Percentiles rank a stretch among this genome's conserved stretches.
These are phyloP conservation scores for Heterobasidion occidentale DNA, from an alignment of 1,284 basidiomycete species.

Conservation along the genomic window DNA sequence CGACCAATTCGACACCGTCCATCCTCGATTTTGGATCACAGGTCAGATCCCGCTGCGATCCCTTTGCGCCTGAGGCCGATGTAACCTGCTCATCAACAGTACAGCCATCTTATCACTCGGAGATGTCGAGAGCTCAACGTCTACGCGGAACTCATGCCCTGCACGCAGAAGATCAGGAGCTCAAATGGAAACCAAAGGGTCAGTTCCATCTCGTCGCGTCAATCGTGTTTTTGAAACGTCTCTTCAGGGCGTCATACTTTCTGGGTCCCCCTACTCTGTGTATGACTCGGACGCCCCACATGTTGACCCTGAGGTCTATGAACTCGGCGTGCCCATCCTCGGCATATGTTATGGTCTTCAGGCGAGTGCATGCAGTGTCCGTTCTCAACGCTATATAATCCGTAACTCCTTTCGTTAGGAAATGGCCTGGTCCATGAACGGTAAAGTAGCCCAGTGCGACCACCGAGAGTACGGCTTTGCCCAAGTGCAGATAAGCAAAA, in stretches of 20 bases:
- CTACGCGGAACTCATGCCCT: slow-evolving; percentile 97
- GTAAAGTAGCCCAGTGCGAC: slow-evolving; percentile 83
- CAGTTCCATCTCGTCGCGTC: neutral
- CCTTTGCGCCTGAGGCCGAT: slow-evolving; percentile 1
- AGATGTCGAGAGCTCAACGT: slow-evolving; percentile 98
- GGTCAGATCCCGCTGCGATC: slow-evolving; percentile 34
- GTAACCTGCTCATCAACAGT: slow-evolving; percentile 40
- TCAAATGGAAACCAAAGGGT: slow-evolving; percentile 96
- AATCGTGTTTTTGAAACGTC: neutral
- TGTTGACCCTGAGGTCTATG: slow-evolving; percentile 94
- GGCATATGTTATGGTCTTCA: slow-evolving; percentile 99
- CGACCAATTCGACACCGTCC: slow-evolving; percentile 93
- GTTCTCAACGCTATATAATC: neutral
- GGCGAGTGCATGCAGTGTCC: slow-evolving; percentile 29
- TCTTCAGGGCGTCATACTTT: slow-evolving; percentile 88
- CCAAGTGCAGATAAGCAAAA: slow-evolving; percentile 68
- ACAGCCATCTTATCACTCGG: slow-evolving; percentile 97
- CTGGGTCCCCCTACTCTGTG: slow-evolving; percentile 97
- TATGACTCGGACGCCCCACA: slow-evolving; percentile 92
- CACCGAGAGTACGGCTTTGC: slow-evolving; percentile 97
- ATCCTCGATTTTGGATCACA: slow-evolving; percentile 98
- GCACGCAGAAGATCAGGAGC: slow-evolving; percentile 88
- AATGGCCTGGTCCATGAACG: slow-evolving; percentile 87
- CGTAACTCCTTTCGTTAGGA: slow-evolving; percentile 47
- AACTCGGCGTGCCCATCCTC: slow-evolving; percentile 84